These are phyloP conservation scores for Corylus americana DNA, from an alignment of 306 rosid species.

Conservation along the genomic window DNA sequence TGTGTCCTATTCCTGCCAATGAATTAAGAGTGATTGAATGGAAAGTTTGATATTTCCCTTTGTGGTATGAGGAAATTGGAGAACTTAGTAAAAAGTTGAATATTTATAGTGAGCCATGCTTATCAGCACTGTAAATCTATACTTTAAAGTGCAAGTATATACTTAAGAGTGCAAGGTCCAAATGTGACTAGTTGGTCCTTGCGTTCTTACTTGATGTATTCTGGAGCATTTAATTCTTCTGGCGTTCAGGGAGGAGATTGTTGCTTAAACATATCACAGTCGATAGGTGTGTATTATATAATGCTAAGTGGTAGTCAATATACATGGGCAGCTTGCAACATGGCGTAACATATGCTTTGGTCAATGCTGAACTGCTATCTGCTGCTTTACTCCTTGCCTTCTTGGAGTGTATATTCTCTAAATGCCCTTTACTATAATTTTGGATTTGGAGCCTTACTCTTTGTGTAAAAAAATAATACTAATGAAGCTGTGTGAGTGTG, in stretches of 20 bases:
- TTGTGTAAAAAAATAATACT: too few relatives aligned
- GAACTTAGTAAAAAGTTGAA: neutral
- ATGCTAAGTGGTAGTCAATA: neutral
- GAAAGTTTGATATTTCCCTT: slow-evolving; percentile 1
- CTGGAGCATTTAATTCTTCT: neutral
- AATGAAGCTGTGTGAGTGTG: too few relatives aligned
- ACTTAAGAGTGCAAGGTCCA: too few relatives aligned
- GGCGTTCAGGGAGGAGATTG: neutral
- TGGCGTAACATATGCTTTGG: neutral
- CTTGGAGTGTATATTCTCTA: neutral
- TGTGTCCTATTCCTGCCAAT: neutral
- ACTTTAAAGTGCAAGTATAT: neutral
- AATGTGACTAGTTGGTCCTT: neutral
- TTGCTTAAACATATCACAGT: neutral
- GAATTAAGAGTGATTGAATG: neutral
- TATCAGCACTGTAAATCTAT: neutral
- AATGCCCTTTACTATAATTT: neutral
- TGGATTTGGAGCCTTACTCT: neutral
- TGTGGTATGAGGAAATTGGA: neutral
- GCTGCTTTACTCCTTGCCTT: neutral
- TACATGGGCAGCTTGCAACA: neutral
- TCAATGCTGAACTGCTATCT: neutral
- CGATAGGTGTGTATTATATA: too few relatives aligned
- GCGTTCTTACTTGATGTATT: neutral
- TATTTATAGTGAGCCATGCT: neutral